Conservation (phyloP, 2,329 filamentous ascomycete species). For the Penicillium sp. region DNA sequence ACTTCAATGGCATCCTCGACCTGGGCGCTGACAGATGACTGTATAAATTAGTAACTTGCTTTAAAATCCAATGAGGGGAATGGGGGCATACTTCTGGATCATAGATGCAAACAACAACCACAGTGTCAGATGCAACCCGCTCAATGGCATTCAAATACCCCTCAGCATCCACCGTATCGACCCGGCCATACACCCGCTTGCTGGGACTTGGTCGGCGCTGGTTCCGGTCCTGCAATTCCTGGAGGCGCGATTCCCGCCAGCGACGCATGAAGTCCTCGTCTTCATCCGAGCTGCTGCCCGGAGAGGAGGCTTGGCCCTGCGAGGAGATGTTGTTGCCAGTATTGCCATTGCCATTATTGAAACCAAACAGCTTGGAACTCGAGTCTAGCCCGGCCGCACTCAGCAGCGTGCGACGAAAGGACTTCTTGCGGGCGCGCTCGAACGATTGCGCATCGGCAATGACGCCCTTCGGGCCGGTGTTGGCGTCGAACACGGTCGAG, state of each 20-base stretch:
- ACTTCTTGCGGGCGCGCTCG: conserved; percentile 45
- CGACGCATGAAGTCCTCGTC: conserved; percentile 78
- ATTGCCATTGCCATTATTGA: conserved; percentile 11
- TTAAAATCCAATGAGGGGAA: not conserved
- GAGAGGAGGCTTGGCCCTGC: not conserved
- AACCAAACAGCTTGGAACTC: conserved; percentile 16
- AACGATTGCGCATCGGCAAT: conserved; percentile 50
- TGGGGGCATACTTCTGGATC: conserved; percentile 67
- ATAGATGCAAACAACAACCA: conserved; percentile 91
- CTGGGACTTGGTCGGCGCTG: conserved; percentile 72
- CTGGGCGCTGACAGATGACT: conserved; percentile 75
- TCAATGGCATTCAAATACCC: conserved; percentile 97
- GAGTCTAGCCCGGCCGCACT: conserved; percentile 31
- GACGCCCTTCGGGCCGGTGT: conserved; percentile 50
- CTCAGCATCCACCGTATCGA: conserved; percentile 81
- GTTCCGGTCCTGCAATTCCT: conserved; percentile 67
- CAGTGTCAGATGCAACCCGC: conserved; percentile 73
- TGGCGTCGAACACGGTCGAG: conserved; percentile 44
- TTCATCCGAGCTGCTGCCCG: conserved; percentile 27
- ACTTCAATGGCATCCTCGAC: conserved; percentile 75
- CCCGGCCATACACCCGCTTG: conserved; percentile 69
- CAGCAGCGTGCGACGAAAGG: conserved; percentile 43
- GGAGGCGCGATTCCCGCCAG: conserved; percentile 77
- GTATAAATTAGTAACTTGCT: conserved; percentile 5
- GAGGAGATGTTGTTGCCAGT: conserved; percentile 34